Percentiles rank a stretch among this genome's conserved stretches.
Evolutionary conservation across 257 asterid species (phyloP).

Genomic region (Primulina tabacum): DNA sequence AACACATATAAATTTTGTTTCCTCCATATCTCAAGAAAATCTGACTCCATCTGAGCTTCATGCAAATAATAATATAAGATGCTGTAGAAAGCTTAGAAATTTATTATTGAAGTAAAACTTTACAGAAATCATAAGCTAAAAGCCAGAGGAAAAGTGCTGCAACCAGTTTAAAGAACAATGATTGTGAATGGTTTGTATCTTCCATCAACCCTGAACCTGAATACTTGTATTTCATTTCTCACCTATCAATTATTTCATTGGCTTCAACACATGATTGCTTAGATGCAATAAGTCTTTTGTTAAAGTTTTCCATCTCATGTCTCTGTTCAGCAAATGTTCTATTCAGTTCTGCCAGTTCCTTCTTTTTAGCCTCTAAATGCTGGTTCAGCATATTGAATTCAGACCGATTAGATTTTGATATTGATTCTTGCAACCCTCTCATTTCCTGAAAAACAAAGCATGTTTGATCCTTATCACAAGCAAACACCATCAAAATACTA

Average conservation of each 20-base stretch:
- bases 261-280: slow-evolving; percentile 81
- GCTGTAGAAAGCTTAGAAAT: slow-evolving; percentile 8
- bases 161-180: slow-evolving; percentile 15
- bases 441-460: slow-evolving; percentile 52
- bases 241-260: slow-evolving; percentile 89
- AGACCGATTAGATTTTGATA: slow-evolving; percentile 61
- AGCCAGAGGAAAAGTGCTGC: slow-evolving; percentile 1
- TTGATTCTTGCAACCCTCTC: slow-evolving; percentile 65
- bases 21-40: slow-evolving; percentile 8
- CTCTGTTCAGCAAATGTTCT: slow-evolving; percentile 71
- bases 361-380: slow-evolving; percentile 61
- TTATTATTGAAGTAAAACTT: slow-evolving; percentile 12
- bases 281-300: slow-evolving; percentile 72
- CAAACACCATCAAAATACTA: slow-evolving; percentile 15
- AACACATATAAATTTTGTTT: slow-evolving; percentile 8
- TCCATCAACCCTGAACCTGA: slow-evolving; percentile 17
- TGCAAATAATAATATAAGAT: slow-evolving; percentile 11
- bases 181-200: slow-evolving; percentile 5
- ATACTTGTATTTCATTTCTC: slow-evolving; percentile 27
- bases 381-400: slow-evolving; percentile 57
- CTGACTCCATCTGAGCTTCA: neutral
- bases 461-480: slow-evolving; percentile 7
- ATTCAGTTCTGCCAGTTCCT: slow-evolving; percentile 56
- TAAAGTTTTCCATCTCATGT: slow-evolving; percentile 70
- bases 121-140: neutral